Base-by-base conservation (phyloP, 768 basidiomycete species). In the Leccinum imitatum region DNA sequence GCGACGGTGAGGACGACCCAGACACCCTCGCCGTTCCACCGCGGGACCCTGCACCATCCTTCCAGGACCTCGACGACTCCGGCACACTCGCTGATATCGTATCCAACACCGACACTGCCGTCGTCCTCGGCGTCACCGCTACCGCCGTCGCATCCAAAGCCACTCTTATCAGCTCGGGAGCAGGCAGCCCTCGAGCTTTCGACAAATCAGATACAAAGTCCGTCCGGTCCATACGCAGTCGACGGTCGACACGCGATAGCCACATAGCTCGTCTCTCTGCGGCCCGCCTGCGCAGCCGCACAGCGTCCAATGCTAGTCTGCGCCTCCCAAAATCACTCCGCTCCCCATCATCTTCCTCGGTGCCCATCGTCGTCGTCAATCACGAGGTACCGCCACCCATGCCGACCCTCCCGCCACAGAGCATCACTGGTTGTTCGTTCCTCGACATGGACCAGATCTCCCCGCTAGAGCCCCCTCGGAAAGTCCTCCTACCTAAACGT, bases 281-380 rank as follows among this genome's bases (percentile, higher is more conserved):
- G 5, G 90, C 91, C 1, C 82, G 83, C 59, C 81, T 76, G 59
- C 81, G 89, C 44, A 89, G 87, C 69, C 77, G 79, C 47, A 79
- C 87, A 2, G 78, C 83, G 8, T 89, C 88, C 5, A 84, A 86
- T 63, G 81, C 84, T 23, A 90, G 87, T 67, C 74, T 92, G 8
- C 83, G 90, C 1, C 75, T 90, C 23, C 86, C 84, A 0, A 74
- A 73, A 60, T 53, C 78, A 53, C 53, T 75, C 41, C 68, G 70
- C 21, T 63, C 68, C 2, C n/a, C 60, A 58, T 4, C 75, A 66
- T n/a, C 78, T 65, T 27, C 77, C 70, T 37, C 77, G 70, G 15
- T 74, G 71, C 58, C 27, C 27, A 27, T 54, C 37, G 65, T 64
- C 6, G 9, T 44, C n/a, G 41, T 44, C 41, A 44, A 44, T n/a